Evolutionary conservation across 257 asterid genomes (phyloP).

Genomic region (Nicotiana obtusifolia): DNA sequence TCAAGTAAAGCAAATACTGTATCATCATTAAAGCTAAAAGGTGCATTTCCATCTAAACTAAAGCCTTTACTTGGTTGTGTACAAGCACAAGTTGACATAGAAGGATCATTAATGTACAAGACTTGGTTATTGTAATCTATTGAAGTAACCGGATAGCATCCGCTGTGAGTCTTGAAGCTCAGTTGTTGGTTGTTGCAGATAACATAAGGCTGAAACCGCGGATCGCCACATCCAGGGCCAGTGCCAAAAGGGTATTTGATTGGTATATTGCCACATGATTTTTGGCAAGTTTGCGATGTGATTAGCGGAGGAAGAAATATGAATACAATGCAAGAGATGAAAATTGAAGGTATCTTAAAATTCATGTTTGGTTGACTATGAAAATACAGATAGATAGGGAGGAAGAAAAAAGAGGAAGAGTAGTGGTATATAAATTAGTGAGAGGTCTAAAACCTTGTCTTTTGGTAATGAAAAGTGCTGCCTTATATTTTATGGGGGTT

Average conservation of each 20-base stretch:
- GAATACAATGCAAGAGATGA: background rate
- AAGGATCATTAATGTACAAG: slow-evolving; percentile 57
- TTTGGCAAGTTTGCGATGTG: slow-evolving; percentile 59
- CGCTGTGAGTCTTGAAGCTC: slow-evolving; percentile 55
- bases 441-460: background rate
- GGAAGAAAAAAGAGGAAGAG: background rate
- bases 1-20: slow-evolving; percentile 64
- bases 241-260: slow-evolving; percentile 72
- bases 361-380: slow-evolving; percentile 1
- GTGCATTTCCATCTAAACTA: slow-evolving; percentile 73
- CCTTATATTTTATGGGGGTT: background rate
- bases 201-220: slow-evolving; percentile 57
- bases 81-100: slow-evolving; percentile 83
- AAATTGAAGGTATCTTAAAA: background rate
- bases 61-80: slow-evolving; percentile 71
- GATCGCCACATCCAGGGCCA: slow-evolving; percentile 78
- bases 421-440: slow-evolving; percentile 5
- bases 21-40: slow-evolving; percentile 55
- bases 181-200: slow-evolving; percentile 52
- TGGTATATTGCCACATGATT: slow-evolving; percentile 49
- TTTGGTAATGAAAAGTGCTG: background rate
- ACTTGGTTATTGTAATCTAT: slow-evolving; percentile 58
- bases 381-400: background rate
- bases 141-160: slow-evolving; percentile 67
- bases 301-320: slow-evolving; percentile 24